Evolutionary conservation across 495 filamentous ascomycete species (phyloP).

Genomic region (Amphirosellinia nigrospora): DNA sequence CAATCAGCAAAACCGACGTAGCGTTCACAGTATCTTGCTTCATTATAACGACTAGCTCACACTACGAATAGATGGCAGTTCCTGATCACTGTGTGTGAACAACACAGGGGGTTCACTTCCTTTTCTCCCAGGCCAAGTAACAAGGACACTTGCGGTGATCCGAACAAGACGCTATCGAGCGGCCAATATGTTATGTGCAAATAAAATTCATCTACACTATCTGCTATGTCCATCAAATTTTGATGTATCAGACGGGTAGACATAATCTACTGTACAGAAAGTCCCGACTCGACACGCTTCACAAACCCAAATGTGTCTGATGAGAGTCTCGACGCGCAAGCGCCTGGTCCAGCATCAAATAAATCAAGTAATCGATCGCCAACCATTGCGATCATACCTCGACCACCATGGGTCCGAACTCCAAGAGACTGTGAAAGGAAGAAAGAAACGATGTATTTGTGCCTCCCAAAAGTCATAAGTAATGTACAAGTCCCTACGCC

Average conservation of each 20-base stretch:
- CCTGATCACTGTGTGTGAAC: not conserved
- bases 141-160: not conserved
- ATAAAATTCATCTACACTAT: not conserved
- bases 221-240: not conserved
- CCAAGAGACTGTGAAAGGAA: not conserved
- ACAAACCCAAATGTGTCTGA: not conserved
- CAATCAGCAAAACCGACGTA: not conserved
- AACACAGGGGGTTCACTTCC: not conserved
- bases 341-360: not conserved
- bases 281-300: not conserved
- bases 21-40: not conserved
- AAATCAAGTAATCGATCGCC: not conserved
- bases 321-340: not conserved
- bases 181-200: not conserved
- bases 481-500: constrained; percentile 16
- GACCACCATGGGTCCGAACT: not conserved
- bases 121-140: not conserved
- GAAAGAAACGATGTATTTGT: not conserved
- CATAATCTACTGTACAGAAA: not conserved
- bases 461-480: not conserved
- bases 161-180: not conserved
- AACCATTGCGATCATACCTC: not conserved
- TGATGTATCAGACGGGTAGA: not conserved
- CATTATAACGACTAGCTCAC: not conserved
- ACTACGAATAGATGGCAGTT: not conserved